These are phyloP conservation scores for Penicillium paradoxum DNA, from an alignment of 495 filamentous ascomycete genomes.

Conservation along the genomic window DNA sequence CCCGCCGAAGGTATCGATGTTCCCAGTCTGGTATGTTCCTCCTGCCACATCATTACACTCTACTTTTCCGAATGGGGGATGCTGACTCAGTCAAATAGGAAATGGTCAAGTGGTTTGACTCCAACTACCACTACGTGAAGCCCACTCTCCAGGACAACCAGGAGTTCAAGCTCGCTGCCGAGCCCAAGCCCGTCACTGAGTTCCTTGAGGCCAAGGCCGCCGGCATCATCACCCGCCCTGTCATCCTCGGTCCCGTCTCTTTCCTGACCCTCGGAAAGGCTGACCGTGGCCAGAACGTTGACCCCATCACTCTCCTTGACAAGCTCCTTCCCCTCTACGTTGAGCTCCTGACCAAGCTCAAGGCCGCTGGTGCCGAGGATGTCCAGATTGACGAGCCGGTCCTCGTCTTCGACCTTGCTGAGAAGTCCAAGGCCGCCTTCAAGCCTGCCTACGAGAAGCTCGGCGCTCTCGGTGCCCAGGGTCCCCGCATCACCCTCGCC, in stretches of 20 bases:
- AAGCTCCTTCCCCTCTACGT: slow-evolving; percentile 90
- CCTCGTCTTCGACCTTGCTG: slow-evolving; percentile 85
- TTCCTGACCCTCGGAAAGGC: slow-evolving; percentile 96
- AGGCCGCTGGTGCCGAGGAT: slow-evolving; percentile 86
- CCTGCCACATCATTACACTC: background rate
- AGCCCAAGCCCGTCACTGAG: slow-evolving; percentile 90
- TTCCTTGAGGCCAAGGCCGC: slow-evolving; percentile 97
- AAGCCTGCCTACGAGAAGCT: slow-evolving; percentile 94
- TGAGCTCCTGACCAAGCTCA: slow-evolving; percentile 83
- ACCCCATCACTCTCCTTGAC: slow-evolving; percentile 87
- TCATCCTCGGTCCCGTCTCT: slow-evolving; percentile 90
- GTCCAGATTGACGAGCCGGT: slow-evolving; percentile 98
- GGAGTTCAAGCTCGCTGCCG: slow-evolving; percentile 77
- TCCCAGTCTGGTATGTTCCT: slow-evolving; percentile 59
- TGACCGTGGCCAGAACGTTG: slow-evolving; percentile 84
- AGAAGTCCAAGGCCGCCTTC: slow-evolving; percentile 91
- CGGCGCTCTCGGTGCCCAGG: slow-evolving; percentile 63
- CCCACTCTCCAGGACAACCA: slow-evolving; percentile 94
- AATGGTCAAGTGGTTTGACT: slow-evolving; percentile 99
- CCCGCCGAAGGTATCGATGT: slow-evolving; percentile 65
- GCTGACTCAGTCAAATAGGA: slow-evolving; percentile 46
- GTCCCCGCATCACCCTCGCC: slow-evolving; percentile 77
- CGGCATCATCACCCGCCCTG: slow-evolving; percentile 86
- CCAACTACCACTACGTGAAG: slow-evolving; percentile 99
- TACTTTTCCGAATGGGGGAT: background rate